Conservation (phyloP, 1,139 yeast genomes). For the Nakaseomyces bracarensis region DNA sequence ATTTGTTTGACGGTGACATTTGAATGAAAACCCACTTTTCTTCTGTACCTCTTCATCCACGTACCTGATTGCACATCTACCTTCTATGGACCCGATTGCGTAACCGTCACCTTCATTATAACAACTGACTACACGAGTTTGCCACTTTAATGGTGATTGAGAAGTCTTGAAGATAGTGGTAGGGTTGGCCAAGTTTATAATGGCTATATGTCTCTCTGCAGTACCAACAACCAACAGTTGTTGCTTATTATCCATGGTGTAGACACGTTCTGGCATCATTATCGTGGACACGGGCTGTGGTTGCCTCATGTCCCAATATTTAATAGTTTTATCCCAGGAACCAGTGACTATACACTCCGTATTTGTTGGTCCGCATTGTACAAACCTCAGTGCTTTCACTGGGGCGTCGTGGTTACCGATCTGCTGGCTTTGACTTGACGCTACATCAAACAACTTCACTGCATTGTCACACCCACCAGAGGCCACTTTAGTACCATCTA, state of each 20-base stretch:
- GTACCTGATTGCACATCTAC: constrained; percentile 94
- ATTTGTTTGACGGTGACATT: constrained; percentile 65
- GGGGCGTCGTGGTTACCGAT: constrained; percentile 84
- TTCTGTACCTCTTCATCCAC: constrained; percentile 75
- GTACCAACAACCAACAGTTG: constrained; percentile 84
- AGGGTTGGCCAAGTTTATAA: constrained; percentile 77
- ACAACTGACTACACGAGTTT: constrained; percentile 75
- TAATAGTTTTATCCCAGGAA: constrained; percentile 93
- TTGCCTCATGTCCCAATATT: constrained; percentile 73
- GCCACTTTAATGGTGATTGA: constrained; percentile 84
- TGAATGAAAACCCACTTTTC: constrained; percentile 74
- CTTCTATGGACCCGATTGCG: constrained; percentile 91
- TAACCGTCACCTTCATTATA: constrained; percentile 86
- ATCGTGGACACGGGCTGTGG: constrained; percentile 79
- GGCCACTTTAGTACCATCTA: constrained; percentile 79
- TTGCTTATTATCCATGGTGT: constrained; percentile 77
- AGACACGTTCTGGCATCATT: constrained; percentile 81
- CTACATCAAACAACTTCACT: constrained; percentile 75
- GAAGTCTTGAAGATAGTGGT: constrained; percentile 67
- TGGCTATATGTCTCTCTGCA: constrained; percentile 76
- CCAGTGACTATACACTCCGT: constrained; percentile 85
- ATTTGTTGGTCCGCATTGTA: constrained; percentile 73
- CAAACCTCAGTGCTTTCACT: constrained; percentile 65
- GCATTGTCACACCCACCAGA: constrained; percentile 93
- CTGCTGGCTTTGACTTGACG: constrained; percentile 72